Evolutionary conservation across 768 basidiomycete species (phyloP), one percentile per base, ranked within the genome.

Genomic region (Mycena polygramma): DNA sequence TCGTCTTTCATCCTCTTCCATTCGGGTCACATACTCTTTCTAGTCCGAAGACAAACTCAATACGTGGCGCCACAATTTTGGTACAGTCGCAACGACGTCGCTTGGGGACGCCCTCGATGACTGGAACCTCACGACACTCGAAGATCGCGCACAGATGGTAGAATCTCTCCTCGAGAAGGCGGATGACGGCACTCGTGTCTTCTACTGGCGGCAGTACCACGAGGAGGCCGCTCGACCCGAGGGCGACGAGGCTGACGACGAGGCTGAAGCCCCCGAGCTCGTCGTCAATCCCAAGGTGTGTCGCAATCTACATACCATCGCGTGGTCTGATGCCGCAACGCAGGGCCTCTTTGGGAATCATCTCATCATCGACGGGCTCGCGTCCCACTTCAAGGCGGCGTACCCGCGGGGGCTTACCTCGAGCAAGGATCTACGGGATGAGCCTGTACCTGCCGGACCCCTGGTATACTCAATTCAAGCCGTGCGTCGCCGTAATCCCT

Each of bases 241-340:
- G 7, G 37, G 4, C 35, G 22, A 22, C 5, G 53, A 35, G 22
- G 53, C 30, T 35, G 53, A 54, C 15, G 30, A 30, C 30, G 30
- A 30, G 30, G 30, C 30, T 30, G 6, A 30, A 30, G 30, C 30
- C 2, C 30, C 30, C 30, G 30, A 30, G 30, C 10, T 14, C 26
- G 54, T 55, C 35, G 19, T 57, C 37, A 57, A 57, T 39, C 55
- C 55, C 8, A 39, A 57, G 55, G 55, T 57, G 8, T 15, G n/a
- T 41, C 4, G n/a, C 6, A 19, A 1, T 57, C n/a, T 14, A 14
- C 24, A 57, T 37, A 1, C 9, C 17, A 11, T 19, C 36, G 22
- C 36, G 8, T 43, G 19, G 3, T 57, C 30, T 39, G 20, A 19
- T 57, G 37, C 39, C 10, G 19, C 5, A 14, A n/a, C 9, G 11